Conservation (phyloP, 306 rosid species). For the Acmispon strigosus region DNA sequence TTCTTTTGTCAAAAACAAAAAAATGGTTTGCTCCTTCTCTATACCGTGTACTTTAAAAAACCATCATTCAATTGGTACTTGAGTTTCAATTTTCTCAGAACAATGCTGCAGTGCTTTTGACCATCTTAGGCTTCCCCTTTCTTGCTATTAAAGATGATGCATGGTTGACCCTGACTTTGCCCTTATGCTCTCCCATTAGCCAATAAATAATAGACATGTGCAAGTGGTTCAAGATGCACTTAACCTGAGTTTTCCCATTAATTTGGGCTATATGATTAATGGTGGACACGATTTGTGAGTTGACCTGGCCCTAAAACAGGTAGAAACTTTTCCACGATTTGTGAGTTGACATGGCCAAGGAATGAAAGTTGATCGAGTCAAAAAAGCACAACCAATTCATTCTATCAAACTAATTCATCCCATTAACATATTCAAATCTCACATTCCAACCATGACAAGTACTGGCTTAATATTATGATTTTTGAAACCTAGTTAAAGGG, state of each 20-base stretch:
- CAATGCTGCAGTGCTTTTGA: neutral
- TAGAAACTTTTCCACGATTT: neutral
- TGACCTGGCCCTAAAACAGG: neutral
- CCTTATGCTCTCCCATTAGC: neutral
- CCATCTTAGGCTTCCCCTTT: neutral
- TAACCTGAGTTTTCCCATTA: neutral
- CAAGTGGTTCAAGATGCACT: neutral
- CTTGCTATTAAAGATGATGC: neutral
- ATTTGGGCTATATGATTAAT: neutral
- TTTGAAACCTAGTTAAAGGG: neutral
- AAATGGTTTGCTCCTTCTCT: neutral
- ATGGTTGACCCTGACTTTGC: neutral
- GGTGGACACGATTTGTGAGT: neutral
- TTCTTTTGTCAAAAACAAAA: neutral
- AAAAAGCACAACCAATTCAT: neutral
- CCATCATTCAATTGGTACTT: neutral
- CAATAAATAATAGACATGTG: neutral
- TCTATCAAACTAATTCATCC: neutral
- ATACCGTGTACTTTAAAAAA: neutral
- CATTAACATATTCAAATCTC: neutral
- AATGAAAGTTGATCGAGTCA: neutral
- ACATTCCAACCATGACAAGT: neutral
- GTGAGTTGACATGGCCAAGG: neutral
- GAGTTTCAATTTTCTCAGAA: neutral
- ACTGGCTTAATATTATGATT: neutral